Percentiles rank a stretch among this genome's conserved stretches.
phyloP scores from a whole-genome alignment of 2,329 filamentous ascomycete species.

The Cadophora luteo-olivacea region DNA sequence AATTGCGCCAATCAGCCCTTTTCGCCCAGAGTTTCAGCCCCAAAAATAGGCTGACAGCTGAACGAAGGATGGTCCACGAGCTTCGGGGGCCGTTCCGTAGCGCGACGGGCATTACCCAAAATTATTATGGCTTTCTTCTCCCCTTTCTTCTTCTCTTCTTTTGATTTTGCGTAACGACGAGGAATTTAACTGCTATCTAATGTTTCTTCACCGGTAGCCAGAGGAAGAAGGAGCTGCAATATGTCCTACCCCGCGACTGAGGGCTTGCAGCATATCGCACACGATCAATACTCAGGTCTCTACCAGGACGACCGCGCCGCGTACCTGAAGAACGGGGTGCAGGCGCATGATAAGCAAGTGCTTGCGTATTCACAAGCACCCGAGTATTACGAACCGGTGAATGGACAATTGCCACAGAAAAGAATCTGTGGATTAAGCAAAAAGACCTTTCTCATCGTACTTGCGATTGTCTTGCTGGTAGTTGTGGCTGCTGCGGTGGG shows the following conservation, averaged over 20 bases:
- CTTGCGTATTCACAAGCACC: slow-evolving; percentile 7
- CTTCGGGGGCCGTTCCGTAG: neutral
- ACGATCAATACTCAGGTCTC: neutral
- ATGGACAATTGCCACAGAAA: neutral
- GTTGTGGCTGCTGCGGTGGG: neutral
- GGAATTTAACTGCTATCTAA: neutral
- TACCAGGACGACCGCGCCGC: neutral
- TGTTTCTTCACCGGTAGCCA: neutral
- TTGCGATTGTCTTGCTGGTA: neutral
- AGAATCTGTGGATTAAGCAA: slow-evolving; percentile 5
- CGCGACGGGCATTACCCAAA: neutral
- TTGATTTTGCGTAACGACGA: neutral
- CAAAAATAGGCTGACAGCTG: slow-evolving; percentile 3
- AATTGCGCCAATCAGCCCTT: slow-evolving; percentile 9
- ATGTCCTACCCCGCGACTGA: slow-evolving; percentile 10
- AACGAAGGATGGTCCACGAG: neutral
- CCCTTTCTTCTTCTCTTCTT: neutral
- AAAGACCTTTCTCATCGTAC: neutral
- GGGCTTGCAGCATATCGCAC: slow-evolving; percentile 6
- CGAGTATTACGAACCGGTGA: neutral
- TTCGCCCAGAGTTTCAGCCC: neutral
- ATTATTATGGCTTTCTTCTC: neutral
- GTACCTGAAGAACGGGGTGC: neutral
- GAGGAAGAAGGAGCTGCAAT: neutral
- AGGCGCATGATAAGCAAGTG: slow-evolving; percentile 1